phyloP scores from a whole-genome alignment of 1,139 yeast genomes.

The Nakaseomyces uthaithaninus region DNA sequence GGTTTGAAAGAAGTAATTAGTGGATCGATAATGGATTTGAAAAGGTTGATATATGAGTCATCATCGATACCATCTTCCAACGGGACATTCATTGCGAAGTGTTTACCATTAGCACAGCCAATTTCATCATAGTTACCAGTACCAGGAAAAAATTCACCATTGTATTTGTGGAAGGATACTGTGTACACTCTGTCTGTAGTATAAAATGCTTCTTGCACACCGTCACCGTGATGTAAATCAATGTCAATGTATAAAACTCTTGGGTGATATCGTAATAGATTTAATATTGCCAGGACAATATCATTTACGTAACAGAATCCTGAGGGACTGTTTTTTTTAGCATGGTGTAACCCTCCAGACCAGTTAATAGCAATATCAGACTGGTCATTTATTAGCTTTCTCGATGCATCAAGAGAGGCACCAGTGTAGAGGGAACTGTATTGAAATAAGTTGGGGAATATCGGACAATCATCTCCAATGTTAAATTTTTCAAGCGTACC shows the following conservation, averaged over 20 bases:
- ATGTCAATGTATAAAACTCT: conserved; percentile 93
- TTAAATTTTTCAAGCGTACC: conserved; percentile 67
- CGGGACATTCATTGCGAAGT: conserved; percentile 83
- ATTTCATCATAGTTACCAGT: conserved; percentile 86
- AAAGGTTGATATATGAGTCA: conserved; percentile 73
- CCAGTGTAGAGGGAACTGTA: conserved; percentile 84
- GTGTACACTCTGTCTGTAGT: conserved; percentile 97
- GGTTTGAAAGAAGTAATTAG: conserved; percentile 94
- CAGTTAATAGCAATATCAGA: conserved; percentile 95
- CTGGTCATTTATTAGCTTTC: conserved; percentile 73
- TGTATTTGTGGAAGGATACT: conserved; percentile 90
- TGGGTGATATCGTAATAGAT: conserved; percentile 82
- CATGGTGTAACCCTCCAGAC: conserved; percentile 97
- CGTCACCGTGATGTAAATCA: conserved; percentile 97
- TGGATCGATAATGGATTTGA: conserved; percentile 75
- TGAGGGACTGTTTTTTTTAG: conserved; percentile 86
- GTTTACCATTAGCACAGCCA: conserved; percentile 84
- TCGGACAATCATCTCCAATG: conserved; percentile 97
- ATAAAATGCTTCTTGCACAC: conserved; percentile 96
- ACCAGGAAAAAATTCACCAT: conserved; percentile 95
- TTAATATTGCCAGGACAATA: conserved; percentile 84
- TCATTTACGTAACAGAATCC: conserved; percentile 81
- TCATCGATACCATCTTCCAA: conserved; percentile 90
- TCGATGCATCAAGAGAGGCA: conserved; percentile 85
- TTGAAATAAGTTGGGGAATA: conserved; percentile 89